Percentiles rank a stretch among this genome's conserved stretches.
Evolutionary conservation across 2,329 filamentous ascomycete species (phyloP).

Genomic region (Aspergillus aculeatinus): DNA sequence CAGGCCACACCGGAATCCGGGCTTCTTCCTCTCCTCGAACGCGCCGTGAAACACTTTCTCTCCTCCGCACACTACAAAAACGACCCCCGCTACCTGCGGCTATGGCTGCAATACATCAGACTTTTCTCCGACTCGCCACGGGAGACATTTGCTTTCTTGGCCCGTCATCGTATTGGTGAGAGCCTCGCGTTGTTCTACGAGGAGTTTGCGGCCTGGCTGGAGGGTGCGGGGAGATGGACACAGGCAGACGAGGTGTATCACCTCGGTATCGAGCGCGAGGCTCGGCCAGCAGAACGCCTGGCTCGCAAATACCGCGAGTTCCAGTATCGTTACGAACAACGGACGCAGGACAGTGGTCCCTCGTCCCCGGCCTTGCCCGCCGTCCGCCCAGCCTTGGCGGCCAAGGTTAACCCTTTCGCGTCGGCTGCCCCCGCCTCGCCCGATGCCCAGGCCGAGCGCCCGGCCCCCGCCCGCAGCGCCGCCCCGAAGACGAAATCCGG

Average conservation of each 20-base stretch:
- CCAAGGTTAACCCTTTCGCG: constrained; percentile 81
- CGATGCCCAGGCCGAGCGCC: constrained; percentile 66
- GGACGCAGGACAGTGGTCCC: constrained; percentile 65
- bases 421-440: constrained; percentile 48
- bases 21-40: constrained; percentile 82
- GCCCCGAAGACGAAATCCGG: constrained; percentile 60
- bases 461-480: constrained; percentile 49
- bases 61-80: constrained; percentile 87
- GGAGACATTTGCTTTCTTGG: constrained; percentile 88
- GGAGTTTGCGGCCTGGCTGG: constrained; percentile 92
- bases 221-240: constrained; percentile 75
- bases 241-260: constrained; percentile 95
- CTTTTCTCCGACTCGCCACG: constrained; percentile 91
- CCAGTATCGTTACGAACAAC: constrained; percentile 71
- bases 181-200: constrained; percentile 90
- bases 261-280: constrained; percentile 84
- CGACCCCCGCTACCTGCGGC: constrained; percentile 85
- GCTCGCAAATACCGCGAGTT: constrained; percentile 92
- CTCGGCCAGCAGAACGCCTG: constrained; percentile 75
- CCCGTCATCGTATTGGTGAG: constrained; percentile 85
- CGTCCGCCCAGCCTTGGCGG: constrained; percentile 76
- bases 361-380: constrained; percentile 83
- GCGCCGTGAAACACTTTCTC: constrained; percentile 87
- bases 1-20: constrained; percentile 92
- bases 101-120: constrained; percentile 93